Evolutionary conservation across 2,329 filamentous ascomycete genomes (phyloP).

Genomic region (Cladorrhinum sp.): DNA sequence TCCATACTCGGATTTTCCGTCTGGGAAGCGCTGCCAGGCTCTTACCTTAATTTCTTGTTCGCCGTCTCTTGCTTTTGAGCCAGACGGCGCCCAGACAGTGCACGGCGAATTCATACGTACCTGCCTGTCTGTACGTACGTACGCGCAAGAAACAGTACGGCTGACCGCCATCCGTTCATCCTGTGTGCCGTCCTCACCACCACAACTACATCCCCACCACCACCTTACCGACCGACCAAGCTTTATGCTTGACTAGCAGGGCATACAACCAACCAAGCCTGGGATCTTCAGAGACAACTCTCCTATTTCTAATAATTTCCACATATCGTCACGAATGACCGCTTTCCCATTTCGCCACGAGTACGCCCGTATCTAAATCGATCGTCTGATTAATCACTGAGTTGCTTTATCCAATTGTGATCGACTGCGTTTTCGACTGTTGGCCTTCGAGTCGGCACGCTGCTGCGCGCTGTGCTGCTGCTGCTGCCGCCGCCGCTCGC

Average conservation of each 20-base stretch:
- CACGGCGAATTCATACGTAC: background rate
- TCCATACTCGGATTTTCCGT: background rate
- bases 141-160: conserved; percentile 1
- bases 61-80: background rate
- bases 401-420: background rate
- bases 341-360: background rate
- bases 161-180: conserved; percentile 10
- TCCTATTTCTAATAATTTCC: background rate
- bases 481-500: conserved; percentile 1
- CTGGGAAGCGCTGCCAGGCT: background rate
- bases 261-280: background rate
- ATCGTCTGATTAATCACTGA: background rate
- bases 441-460: conserved; percentile 3
- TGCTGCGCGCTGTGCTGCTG: conserved; percentile 8
- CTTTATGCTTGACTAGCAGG: background rate
- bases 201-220: background rate
- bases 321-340: background rate
- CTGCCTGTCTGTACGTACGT: background rate
- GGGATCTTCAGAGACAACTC: background rate
- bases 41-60: background rate
- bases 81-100: conserved; percentile 5
- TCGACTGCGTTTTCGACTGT: background rate
- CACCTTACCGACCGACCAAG: background rate
- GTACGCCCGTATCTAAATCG: background rate
- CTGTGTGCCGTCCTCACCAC: background rate